A percentile compares a stretch with the other conserved stretches of the same genome.
Evolutionary conservation across 73 alveolate species (phyloP).

Genomic region (Tetrahymena malaccensis): DNA sequence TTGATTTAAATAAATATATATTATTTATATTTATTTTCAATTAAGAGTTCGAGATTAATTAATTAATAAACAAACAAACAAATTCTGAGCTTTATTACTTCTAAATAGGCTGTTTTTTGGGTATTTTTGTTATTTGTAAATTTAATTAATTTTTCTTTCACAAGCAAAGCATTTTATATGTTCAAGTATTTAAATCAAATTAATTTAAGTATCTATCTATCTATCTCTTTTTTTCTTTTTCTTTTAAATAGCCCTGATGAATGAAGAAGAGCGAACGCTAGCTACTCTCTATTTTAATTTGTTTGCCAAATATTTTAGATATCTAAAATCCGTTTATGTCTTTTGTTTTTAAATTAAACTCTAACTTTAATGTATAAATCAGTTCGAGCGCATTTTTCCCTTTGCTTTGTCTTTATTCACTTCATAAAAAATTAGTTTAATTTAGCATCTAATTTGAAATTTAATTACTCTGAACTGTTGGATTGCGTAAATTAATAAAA

Average conservation of each 20-base stretch:
- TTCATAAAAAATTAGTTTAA: background rate
- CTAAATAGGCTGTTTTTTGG: background rate
- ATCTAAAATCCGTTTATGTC: background rate
- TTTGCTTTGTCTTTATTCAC: background rate
- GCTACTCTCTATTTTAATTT: background rate
- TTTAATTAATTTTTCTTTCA: background rate
- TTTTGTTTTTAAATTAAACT: background rate
- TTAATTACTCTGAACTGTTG: background rate
- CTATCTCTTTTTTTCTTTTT: background rate
- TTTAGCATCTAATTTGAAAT: background rate
- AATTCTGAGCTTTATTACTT: background rate
- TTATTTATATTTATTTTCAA: background rate
- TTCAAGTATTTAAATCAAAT: background rate
- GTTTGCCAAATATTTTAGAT: background rate
- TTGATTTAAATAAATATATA: too few relatives aligned
- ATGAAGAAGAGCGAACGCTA: too few relatives aligned
- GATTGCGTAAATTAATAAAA: background rate
- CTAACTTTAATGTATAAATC: too few relatives aligned
- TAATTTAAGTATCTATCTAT: background rate
- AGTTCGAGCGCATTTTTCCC: background rate
- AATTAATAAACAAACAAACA: background rate
- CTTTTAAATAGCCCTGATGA: background rate
- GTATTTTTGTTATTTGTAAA: background rate
- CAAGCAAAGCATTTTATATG: background rate
- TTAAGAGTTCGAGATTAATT: background rate